Percentiles rank a stretch among this genome's conserved stretches.
phyloP scores from a whole-genome alignment of 208 protist species.

The Plasmodiophora brassicae region DNA sequence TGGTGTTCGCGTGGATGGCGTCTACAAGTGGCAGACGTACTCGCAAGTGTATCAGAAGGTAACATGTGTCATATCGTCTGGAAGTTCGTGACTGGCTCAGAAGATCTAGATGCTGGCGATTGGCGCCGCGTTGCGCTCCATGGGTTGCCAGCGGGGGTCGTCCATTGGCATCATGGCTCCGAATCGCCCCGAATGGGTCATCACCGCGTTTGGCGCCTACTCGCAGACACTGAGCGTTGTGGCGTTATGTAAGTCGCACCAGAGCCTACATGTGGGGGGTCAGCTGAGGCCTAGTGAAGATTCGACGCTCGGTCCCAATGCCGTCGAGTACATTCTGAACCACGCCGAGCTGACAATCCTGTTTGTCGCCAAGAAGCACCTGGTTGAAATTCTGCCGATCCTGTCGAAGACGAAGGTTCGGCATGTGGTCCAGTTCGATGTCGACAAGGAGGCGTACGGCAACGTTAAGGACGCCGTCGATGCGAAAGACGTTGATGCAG shows the following conservation, averaged over 20 bases:
- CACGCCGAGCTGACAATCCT: conserved; percentile 18
- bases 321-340: conserved; percentile 32
- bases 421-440: background rate
- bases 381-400: background rate
- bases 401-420: background rate
- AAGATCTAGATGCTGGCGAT: background rate
- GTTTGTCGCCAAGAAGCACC: conserved; percentile 16
- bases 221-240: background rate
- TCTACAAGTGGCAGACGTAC: conserved; percentile 13
- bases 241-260: background rate
- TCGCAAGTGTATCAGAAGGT: background rate
- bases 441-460: background rate
- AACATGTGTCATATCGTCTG: too few species aligned
- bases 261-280: background rate
- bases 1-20: background rate
- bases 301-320: background rate
- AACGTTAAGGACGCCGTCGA: background rate
- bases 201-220: background rate
- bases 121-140: background rate
- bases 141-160: background rate
- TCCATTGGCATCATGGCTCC: background rate
- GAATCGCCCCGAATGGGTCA: conserved; percentile 3
- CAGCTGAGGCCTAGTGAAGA: background rate
- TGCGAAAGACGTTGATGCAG: background rate
- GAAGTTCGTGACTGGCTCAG: background rate